Evolutionary conservation across 176 grass and related monocot genomes (phyloP).

Genomic region (Chloris gayana): DNA sequence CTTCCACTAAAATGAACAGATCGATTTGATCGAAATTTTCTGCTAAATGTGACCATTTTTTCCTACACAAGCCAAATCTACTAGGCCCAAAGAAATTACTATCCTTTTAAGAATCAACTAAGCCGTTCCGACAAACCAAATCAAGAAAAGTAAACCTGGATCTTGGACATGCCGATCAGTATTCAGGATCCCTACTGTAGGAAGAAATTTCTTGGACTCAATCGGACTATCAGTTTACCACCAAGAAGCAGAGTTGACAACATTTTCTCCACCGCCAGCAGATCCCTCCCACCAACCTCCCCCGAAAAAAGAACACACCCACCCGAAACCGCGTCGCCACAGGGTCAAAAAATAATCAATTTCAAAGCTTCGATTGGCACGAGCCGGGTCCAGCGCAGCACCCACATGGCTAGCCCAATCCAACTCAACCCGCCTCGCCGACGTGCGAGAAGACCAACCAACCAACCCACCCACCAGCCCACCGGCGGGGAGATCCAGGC

Average conservation of each 20-base stretch:
- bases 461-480: neutral
- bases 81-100: neutral
- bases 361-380: neutral
- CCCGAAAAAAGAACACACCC: slow-evolving; percentile 1
- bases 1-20: slow-evolving; percentile 11
- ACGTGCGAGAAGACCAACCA: slow-evolving; percentile 1
- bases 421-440: slow-evolving; percentile 1
- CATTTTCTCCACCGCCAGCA: neutral
- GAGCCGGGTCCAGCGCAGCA: slow-evolving; percentile 18
- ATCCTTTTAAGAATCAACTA: slow-evolving; percentile 15
- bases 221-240: neutral
- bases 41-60: neutral
- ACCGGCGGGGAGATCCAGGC: slow-evolving; percentile 40
- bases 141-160: slow-evolving; percentile 1
- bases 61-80: slow-evolving; percentile 12
- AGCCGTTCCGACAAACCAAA: slow-evolving; percentile 19
- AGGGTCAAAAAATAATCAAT: neutral
- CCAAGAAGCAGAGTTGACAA: neutral
- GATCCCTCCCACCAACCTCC: slow-evolving; percentile 39
- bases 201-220: slow-evolving; percentile 19
- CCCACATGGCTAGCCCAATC: slow-evolving; percentile 7
- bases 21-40: neutral
- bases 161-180: neutral
- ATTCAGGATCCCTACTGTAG: neutral
- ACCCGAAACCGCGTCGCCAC: slow-evolving; percentile 19